These are phyloP conservation scores for Allium fistulosum DNA, from an alignment of 106 monocot species.

Conservation along the genomic window DNA sequence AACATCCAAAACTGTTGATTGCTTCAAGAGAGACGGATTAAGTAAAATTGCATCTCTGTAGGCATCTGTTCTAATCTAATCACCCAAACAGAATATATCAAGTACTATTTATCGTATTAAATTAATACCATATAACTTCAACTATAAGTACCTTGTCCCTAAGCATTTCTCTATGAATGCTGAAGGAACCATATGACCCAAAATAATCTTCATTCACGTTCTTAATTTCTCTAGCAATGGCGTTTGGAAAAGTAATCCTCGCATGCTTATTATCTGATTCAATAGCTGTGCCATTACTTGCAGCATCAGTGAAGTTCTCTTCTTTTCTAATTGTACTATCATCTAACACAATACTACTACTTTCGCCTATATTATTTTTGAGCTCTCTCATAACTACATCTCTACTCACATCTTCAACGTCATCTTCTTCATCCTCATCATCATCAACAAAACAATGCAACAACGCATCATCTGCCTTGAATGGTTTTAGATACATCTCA, in stretches of 20 bases:
- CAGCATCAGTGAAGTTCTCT: neutral
- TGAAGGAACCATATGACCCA: slow-evolving; percentile 84
- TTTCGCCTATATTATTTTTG: neutral
- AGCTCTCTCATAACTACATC: slow-evolving; percentile 46
- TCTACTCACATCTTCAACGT: slow-evolving; percentile 23
- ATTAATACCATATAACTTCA: no score
- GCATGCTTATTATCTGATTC: slow-evolving; percentile 28
- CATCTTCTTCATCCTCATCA: slow-evolving; percentile 51
- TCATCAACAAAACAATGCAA: slow-evolving; percentile 59
- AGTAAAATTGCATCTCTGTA: slow-evolving; percentile 68
- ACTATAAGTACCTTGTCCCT: slow-evolving; percentile 63
- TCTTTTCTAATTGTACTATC: slow-evolving; percentile 5
- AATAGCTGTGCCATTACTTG: neutral
- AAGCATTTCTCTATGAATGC: slow-evolving; percentile 97
- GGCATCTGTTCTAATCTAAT: slow-evolving; percentile 78
- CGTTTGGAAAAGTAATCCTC: slow-evolving; percentile 50
- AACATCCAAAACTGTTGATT: slow-evolving; percentile 86
- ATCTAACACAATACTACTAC: neutral
- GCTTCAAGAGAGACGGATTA: slow-evolving; percentile 77
- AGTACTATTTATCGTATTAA: no score
- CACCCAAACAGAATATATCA: neutral
- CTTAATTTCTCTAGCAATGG: slow-evolving; percentile 51
- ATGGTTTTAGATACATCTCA: slow-evolving; percentile 80
- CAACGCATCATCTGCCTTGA: slow-evolving; percentile 66
- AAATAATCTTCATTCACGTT: slow-evolving; percentile 74